These are phyloP conservation scores for Ophiostoma novo-ulmi DNA, from an alignment of 2,329 filamentous ascomycete species.

Conservation along the genomic window DNA sequence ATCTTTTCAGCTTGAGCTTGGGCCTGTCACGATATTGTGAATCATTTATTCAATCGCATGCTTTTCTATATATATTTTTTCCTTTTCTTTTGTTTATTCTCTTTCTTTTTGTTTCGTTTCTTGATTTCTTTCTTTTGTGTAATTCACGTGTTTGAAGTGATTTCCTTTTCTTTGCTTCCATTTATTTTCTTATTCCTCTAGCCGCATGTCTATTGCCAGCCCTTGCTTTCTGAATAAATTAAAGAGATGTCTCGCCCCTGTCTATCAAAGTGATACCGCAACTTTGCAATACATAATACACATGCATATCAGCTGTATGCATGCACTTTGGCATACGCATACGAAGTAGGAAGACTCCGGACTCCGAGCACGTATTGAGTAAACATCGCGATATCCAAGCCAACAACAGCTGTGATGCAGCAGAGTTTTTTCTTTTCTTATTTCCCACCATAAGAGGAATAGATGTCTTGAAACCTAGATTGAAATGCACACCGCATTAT, in stretches of 20 bases:
- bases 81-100: neutral
- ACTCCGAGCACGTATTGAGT: neutral
- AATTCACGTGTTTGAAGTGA: too few relatives aligned
- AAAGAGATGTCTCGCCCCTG: neutral
- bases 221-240: neutral
- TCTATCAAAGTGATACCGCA: neutral
- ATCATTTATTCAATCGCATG: too few relatives aligned
- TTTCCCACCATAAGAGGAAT: neutral
- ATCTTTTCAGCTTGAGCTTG: neutral
- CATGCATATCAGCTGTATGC: neutral
- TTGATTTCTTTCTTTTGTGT: too few relatives aligned
- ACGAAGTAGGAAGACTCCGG: neutral
- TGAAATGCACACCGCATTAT: neutral
- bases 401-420: neutral
- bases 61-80: too few relatives aligned
- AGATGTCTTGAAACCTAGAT: neutral
- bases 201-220: neutral
- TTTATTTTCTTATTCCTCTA: neutral
- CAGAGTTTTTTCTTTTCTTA: constrained; percentile 12
- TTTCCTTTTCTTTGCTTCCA: neutral
- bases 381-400: neutral
- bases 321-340: neutral
- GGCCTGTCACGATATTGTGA: neutral
- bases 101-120: neutral
- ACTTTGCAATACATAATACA: neutral